Evolutionary conservation across 768 basidiomycete genomes (phyloP).

Genomic region (Trametes gibbosa): DNA sequence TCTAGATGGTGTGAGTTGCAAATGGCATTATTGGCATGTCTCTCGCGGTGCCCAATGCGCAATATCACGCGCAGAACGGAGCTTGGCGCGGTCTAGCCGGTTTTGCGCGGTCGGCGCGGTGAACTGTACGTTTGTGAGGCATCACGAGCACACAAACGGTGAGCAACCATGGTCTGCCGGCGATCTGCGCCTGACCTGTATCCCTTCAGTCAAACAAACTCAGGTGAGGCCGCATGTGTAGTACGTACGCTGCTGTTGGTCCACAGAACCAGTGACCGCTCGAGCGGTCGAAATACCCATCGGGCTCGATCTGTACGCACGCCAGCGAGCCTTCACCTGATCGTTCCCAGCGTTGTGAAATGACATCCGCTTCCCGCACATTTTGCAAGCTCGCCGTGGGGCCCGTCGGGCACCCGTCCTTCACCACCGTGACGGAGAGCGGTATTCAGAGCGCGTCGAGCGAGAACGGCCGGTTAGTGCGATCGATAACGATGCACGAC

Average conservation of each 20-base stretch:
- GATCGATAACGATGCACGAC: background rate
- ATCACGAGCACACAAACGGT: too few species aligned
- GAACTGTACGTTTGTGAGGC: too few species aligned
- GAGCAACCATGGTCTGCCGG: too few species aligned
- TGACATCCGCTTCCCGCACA: background rate
- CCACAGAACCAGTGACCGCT: background rate
- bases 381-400: background rate
- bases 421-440: background rate
- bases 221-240: background rate
- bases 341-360: background rate
- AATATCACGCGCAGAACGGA: too few species aligned
- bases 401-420: background rate
- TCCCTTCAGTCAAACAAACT: background rate
- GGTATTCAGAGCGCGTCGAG: background rate
- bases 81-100: too few species aligned
- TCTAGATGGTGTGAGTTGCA: too few species aligned
- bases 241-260: background rate
- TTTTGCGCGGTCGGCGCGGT: too few species aligned
- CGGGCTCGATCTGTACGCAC: background rate
- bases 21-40: too few species aligned
- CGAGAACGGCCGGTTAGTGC: background rate
- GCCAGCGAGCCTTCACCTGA: background rate
- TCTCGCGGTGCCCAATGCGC: too few species aligned
- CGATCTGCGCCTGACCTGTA: background rate
- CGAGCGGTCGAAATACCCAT: background rate